Evolutionary conservation across 2,329 filamentous ascomycete genomes (phyloP).

Genomic region (Ramichloridium luteum): DNA sequence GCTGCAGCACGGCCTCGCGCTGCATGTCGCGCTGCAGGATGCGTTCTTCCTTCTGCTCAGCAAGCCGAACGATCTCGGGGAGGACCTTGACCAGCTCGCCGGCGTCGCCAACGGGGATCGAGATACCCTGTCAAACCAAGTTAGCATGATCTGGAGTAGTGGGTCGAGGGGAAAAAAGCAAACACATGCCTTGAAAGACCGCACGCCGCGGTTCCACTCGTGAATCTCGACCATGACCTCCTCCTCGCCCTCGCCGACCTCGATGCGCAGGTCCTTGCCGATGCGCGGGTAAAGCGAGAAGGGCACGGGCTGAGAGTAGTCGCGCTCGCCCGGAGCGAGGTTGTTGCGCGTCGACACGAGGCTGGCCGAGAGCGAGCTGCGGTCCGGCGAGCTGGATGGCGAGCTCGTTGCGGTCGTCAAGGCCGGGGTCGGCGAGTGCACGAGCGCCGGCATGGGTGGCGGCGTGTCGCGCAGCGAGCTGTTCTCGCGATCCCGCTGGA

Average conservation of each 20-base stretch:
- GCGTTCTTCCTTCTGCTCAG: background rate
- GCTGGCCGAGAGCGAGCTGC: background rate
- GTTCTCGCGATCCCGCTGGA: too few relatives aligned
- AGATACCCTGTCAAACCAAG: background rate
- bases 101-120: background rate
- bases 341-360: too few relatives aligned
- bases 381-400: background rate
- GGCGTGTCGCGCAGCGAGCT: background rate
- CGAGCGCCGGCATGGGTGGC: too few relatives aligned
- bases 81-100: slow-evolving; percentile 1
- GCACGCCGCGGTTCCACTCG: background rate
- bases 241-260: background rate
- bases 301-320: background rate
- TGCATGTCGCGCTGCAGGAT: background rate
- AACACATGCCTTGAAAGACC: background rate
- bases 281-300: background rate
- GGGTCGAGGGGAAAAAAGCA: too few relatives aligned
- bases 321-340: background rate
- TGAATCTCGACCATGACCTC: slow-evolving; percentile 1
- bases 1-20: background rate
- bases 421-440: background rate
- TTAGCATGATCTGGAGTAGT: too few relatives aligned
- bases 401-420: background rate
- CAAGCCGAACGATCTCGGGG: background rate
- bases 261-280: background rate